Evolutionary conservation across 441 rosid species (phyloP).

Genomic region (Arabidopsis hybrid): DNA sequence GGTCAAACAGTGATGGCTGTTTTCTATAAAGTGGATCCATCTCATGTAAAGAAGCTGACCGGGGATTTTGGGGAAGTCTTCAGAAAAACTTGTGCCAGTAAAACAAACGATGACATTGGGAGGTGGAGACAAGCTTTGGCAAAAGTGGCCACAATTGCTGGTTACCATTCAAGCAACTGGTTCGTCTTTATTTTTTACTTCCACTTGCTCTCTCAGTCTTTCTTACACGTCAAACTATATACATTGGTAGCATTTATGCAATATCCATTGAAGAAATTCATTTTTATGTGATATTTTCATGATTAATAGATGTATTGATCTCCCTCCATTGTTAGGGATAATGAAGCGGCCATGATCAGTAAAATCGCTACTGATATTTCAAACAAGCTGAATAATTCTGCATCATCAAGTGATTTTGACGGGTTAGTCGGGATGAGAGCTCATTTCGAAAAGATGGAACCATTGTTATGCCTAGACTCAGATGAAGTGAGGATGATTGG

Average conservation of each 20-base stretch:
- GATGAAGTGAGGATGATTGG: no score
- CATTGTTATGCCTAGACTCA: no score
- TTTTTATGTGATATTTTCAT: no score
- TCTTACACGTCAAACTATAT: background rate
- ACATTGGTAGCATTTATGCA: no score
- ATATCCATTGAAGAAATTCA: no score
- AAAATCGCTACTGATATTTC: background rate
- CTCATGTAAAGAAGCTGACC: background rate
- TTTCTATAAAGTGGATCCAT: no score
- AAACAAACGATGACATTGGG: background rate
- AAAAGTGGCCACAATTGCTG: constrained; percentile 13
- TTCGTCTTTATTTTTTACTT: background rate
- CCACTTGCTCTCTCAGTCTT: background rate
- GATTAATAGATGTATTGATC: background rate
- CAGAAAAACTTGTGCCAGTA: constrained; percentile 12
- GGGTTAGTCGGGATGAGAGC: background rate
- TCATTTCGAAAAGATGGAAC: background rate
- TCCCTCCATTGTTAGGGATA: background rate
- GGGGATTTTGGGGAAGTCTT: background rate
- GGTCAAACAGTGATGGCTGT: no score
- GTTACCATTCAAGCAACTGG: constrained; percentile 30
- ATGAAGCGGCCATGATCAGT: background rate
- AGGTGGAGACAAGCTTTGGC: constrained; percentile 25
- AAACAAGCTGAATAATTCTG: background rate
- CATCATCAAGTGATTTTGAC: background rate